phyloP scores from a whole-genome alignment of 2,329 filamentous ascomycete genomes.

The Pseudomassariella vexata region DNA sequence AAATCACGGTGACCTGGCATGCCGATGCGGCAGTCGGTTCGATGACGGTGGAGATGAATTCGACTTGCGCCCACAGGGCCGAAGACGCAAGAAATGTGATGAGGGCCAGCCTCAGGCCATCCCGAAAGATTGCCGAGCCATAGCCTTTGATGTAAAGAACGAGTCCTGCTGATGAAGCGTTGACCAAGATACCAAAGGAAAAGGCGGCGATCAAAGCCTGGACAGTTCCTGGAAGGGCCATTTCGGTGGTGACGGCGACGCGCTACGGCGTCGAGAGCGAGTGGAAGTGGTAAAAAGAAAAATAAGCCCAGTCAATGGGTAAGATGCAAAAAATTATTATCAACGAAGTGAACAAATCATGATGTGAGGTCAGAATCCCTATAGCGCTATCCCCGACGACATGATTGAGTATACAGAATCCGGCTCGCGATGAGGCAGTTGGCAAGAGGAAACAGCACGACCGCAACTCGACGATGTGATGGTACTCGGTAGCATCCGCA shows the following conservation, averaged over 20 bases:
- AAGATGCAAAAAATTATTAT: slow-evolving; percentile 23
- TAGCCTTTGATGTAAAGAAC: slow-evolving; percentile 40
- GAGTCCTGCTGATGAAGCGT: slow-evolving; percentile 42
- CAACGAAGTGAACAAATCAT: slow-evolving; percentile 23
- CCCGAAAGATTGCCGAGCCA: slow-evolving; percentile 43
- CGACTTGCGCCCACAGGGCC: slow-evolving; percentile 47
- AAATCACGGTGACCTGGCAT: slow-evolving; percentile 47
- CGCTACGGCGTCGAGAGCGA: slow-evolving; percentile 17
- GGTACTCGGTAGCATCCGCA: too few relatives aligned
- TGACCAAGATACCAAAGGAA: slow-evolving; percentile 49
- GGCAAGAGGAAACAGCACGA: too few relatives aligned
- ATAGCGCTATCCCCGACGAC: slow-evolving; percentile 4
- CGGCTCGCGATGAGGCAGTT: too few relatives aligned
- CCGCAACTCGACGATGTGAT: too few relatives aligned
- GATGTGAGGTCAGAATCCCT: slow-evolving; percentile 2
- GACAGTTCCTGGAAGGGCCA: slow-evolving; percentile 38
- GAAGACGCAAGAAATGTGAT: slow-evolving; percentile 44
- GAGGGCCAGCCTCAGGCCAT: slow-evolving; percentile 61
- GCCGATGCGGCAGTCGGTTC: slow-evolving; percentile 32
- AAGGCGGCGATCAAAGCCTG: slow-evolving; percentile 50
- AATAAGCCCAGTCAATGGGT: slow-evolving; percentile 44
- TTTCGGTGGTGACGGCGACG: slow-evolving; percentile 26
- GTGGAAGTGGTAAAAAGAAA: slow-evolving; percentile 18
- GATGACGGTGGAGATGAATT: slow-evolving; percentile 45
- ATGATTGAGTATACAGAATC: too few relatives aligned